These are phyloP conservation scores for Hypoxylon sp. DNA, from an alignment of 2,329 filamentous ascomycete genomes.

Conservation along the genomic window DNA sequence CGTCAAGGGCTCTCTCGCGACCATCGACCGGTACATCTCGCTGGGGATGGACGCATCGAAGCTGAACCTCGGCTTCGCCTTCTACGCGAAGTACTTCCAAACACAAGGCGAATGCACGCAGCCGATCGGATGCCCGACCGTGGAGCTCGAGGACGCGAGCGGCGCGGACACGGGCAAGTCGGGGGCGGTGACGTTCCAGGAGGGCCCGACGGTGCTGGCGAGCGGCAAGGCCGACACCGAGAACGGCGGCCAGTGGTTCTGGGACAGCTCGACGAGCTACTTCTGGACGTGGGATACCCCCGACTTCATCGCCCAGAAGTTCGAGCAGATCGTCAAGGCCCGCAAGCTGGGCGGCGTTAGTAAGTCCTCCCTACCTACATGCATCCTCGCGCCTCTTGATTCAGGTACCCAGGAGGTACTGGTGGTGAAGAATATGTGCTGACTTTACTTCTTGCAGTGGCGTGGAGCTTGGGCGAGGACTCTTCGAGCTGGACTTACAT, in stretches of 20 bases:
- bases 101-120: constrained; percentile 58
- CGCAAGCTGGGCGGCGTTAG: constrained; percentile 75
- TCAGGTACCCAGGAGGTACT: too few species aligned
- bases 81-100: constrained; percentile 76
- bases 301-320: constrained; percentile 72
- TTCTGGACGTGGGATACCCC: constrained; percentile 84
- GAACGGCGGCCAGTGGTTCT: constrained; percentile 77
- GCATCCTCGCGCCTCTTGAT: too few species aligned
- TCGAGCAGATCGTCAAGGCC: constrained; percentile 69
- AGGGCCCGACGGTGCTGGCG: constrained; percentile 42
- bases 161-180: constrained; percentile 67
- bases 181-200: constrained; percentile 68
- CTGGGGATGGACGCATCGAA: constrained; percentile 66
- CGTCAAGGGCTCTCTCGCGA: constrained; percentile 67
- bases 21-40: constrained; percentile 71
- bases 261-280: constrained; percentile 69
- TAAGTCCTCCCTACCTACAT: too few species aligned
- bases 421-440: too few species aligned
- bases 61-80: constrained; percentile 75
- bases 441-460: constrained; percentile 37
- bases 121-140: constrained; percentile 69
- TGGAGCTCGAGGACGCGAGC: constrained; percentile 69
- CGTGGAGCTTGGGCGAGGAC: constrained; percentile 47
- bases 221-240: constrained; percentile 69
- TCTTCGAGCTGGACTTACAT: constrained; percentile 38